Evolutionary conservation across 78 protist species (phyloP).

Genomic region (Andalucia godoyi): DNA sequence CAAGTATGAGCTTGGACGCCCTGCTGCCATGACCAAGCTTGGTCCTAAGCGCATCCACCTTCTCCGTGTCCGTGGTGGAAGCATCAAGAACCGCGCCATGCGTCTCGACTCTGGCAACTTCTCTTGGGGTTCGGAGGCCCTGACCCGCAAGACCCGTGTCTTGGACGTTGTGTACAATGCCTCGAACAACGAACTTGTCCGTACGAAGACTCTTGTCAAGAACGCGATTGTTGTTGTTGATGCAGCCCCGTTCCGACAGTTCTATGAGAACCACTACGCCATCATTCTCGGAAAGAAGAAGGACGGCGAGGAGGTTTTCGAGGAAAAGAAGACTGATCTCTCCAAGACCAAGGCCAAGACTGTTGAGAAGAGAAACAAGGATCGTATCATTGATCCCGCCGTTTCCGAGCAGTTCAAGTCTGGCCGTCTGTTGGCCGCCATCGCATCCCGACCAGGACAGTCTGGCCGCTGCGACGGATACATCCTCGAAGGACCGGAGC

Average conservation of each 20-base stretch:
- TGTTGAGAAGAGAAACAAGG: neutral
- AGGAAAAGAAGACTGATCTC: conserved; percentile 10
- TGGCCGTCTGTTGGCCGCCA: conserved; percentile 90
- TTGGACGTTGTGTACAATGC: conserved; percentile 96
- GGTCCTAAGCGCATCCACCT: conserved; percentile 63
- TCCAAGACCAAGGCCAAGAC: neutral
- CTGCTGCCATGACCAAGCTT: conserved; percentile 88
- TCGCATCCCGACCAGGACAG: conserved; percentile 95
- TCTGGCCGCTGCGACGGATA: conserved; percentile 96
- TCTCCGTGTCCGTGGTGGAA: conserved; percentile 93
- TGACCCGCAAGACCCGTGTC: conserved; percentile 78
- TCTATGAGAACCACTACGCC: conserved; percentile 93
- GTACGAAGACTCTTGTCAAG: conserved; percentile 99
- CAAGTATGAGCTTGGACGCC: conserved; percentile 90
- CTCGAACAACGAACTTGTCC: conserved; percentile 95
- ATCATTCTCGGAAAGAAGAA: conserved; percentile 71
- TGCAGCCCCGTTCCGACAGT: conserved; percentile 94
- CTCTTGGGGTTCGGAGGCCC: conserved; percentile 67
- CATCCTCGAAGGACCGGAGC: conserved; percentile 98
- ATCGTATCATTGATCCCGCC: conserved; percentile 43
- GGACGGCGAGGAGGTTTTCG: conserved; percentile 20
- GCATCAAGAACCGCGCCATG: conserved; percentile 94
- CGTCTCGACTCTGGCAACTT: conserved; percentile 97
- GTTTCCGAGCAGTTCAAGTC: conserved; percentile 75
- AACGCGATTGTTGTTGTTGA: conserved; percentile 82